phyloP scores from a whole-genome alignment of 805 yeast genomes.

The Kodamaea hsintzibuensis region DNA sequence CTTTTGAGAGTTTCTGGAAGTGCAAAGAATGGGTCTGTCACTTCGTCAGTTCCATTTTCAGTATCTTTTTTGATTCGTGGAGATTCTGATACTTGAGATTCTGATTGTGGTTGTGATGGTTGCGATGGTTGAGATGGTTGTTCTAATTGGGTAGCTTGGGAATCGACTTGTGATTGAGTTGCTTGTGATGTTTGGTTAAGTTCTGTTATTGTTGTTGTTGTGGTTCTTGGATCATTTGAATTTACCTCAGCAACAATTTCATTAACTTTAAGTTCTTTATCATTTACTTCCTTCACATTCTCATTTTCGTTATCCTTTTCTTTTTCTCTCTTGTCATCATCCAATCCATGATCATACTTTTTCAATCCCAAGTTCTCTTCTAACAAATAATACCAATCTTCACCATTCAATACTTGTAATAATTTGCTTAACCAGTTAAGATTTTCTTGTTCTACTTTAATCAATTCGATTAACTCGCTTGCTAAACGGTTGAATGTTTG shows the following conservation, averaged over 20 bases:
- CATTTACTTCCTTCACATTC: neutral
- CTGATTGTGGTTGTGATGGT: conserved; percentile 25
- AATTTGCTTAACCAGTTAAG: conserved; percentile 71
- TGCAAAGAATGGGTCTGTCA: conserved; percentile 50
- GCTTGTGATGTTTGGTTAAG: neutral
- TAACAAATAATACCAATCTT: conserved; percentile 68
- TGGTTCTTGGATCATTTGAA: no score
- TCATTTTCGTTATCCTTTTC: neutral
- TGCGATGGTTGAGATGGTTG: conserved; percentile 17
- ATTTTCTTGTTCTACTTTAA: conserved; percentile 78
- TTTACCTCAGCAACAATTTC: neutral
- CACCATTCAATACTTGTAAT: conserved; percentile 82
- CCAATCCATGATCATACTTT: conserved; percentile 65
- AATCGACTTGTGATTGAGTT: neutral
- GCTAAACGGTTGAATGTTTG: conserved; percentile 57
- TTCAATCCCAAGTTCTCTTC: conserved; percentile 69
- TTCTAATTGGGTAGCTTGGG: neutral
- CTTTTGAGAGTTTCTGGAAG: conserved; percentile 49
- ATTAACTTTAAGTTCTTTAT: neutral
- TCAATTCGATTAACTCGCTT: conserved; percentile 68
- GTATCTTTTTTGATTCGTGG: conserved; percentile 26
- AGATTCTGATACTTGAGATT: conserved; percentile 21
- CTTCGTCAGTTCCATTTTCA: conserved; percentile 55
- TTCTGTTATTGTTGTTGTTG: neutral
- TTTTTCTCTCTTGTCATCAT: conserved; percentile 15